A percentile compares a stretch with the other conserved stretches of the same genome.
phyloP scores from a whole-genome alignment of 2,329 filamentous ascomycete genomes.

The Ceratocystis cubensis region DNA sequence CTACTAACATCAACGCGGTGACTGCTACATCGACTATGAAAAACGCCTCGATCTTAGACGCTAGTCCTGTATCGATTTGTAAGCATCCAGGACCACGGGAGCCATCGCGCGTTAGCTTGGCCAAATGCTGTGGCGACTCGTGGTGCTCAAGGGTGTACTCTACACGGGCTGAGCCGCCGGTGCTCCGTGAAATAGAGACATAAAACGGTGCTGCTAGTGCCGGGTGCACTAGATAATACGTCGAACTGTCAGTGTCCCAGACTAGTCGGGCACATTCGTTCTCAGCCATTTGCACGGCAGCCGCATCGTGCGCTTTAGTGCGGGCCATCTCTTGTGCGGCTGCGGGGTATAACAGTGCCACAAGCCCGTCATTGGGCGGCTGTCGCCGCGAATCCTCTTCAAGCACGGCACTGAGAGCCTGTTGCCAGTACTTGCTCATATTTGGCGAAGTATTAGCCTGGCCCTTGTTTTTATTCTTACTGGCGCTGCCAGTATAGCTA shows the following conservation, averaged over 20 bases:
- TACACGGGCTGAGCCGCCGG: slow-evolving; percentile 38
- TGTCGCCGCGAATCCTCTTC: slow-evolving; percentile 43
- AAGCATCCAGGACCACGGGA: slow-evolving; percentile 41
- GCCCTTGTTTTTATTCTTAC: slow-evolving; percentile 22
- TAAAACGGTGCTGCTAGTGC: slow-evolving; percentile 51
- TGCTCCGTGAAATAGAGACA: slow-evolving; percentile 43
- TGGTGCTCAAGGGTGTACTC: slow-evolving; percentile 55
- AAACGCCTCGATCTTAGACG: slow-evolving; percentile 46
- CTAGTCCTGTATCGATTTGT: slow-evolving; percentile 49
- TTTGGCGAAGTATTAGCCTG: slow-evolving; percentile 24
- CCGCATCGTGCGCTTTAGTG: slow-evolving; percentile 38
- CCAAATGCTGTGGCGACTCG: slow-evolving; percentile 48
- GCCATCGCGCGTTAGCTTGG: slow-evolving; percentile 44
- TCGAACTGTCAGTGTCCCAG: slow-evolving; percentile 52
- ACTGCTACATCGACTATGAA: slow-evolving; percentile 52
- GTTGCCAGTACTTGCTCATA: slow-evolving; percentile 40
- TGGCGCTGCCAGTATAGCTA: slow-evolving; percentile 25
- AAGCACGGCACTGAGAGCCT: slow-evolving; percentile 45
- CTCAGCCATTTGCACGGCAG: slow-evolving; percentile 50
- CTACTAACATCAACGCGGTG: slow-evolving; percentile 47
- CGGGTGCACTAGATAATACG: slow-evolving; percentile 51
- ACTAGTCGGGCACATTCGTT: slow-evolving; percentile 57
- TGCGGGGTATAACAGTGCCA: slow-evolving; percentile 56
- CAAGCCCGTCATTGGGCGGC: slow-evolving; percentile 47
- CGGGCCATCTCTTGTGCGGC: slow-evolving; percentile 52